Evolutionary conservation across 768 basidiomycete genomes (phyloP).

Genomic region (Collybia sp.): DNA sequence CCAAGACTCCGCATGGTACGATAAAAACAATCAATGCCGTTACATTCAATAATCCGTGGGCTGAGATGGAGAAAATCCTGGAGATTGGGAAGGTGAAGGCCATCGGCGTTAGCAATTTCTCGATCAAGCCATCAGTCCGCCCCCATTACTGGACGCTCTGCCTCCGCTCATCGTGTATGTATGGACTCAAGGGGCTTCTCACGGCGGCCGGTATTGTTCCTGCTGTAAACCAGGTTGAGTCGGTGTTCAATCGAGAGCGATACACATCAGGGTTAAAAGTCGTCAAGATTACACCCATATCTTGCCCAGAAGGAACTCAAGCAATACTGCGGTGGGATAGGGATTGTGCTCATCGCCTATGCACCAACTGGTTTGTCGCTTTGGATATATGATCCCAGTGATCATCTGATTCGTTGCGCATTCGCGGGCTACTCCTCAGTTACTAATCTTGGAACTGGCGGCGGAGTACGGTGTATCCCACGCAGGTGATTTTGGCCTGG

Average conservation of each 20-base stretch:
- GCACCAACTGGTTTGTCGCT: constrained; percentile 36
- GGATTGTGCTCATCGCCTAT: constrained; percentile 46
- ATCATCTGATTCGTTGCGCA: not conserved
- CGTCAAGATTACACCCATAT: constrained; percentile 44
- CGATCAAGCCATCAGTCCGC: constrained; percentile 41
- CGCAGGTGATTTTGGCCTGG: constrained; percentile 50
- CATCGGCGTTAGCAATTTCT: constrained; percentile 60
- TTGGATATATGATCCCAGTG: no score
- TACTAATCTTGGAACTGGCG: constrained; percentile 35
- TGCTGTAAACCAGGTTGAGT: constrained; percentile 47
- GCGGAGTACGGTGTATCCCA: constrained; percentile 41
- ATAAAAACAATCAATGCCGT: constrained; percentile 22
- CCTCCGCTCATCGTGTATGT: not conserved
- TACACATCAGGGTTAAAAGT: no score
- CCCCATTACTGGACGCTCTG: not conserved
- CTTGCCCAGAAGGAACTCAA: constrained; percentile 43
- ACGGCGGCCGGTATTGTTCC: constrained; percentile 37
- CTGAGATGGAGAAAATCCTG: constrained; percentile 44
- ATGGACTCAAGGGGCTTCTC: constrained; percentile 32
- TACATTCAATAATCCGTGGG: constrained; percentile 42
- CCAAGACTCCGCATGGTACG: constrained; percentile 29
- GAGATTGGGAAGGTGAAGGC: constrained; percentile 41
- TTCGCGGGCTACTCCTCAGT: constrained; percentile 35
- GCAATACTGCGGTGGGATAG: constrained; percentile 42
- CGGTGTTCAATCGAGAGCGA: constrained; percentile 5